Percentiles rank a stretch among this genome's conserved stretches.
phyloP scores from a whole-genome alignment of 2,329 filamentous ascomycete species.

The Falciphora oryzae region DNA sequence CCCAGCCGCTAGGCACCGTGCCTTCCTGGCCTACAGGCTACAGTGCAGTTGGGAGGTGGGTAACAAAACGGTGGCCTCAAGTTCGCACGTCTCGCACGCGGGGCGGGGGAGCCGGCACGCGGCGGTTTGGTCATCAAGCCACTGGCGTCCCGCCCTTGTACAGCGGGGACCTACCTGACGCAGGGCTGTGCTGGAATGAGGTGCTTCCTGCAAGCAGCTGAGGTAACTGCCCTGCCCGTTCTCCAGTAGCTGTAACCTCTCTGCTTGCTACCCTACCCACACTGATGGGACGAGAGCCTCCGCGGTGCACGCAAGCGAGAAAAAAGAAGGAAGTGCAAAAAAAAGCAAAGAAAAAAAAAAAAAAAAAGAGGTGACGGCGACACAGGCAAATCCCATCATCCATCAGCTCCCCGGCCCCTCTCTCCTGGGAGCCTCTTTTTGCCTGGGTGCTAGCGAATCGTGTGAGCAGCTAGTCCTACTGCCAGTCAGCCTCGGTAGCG shows the following conservation, averaged over 20 bases:
- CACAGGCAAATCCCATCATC: neutral
- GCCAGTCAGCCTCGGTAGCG: too few species aligned
- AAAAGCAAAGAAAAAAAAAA: neutral
- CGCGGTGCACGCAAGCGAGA: neutral
- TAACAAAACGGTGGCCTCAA: neutral
- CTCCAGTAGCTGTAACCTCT: too few species aligned
- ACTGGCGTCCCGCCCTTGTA: neutral
- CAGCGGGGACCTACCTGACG: neutral
- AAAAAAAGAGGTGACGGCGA: neutral
- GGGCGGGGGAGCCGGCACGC: neutral
- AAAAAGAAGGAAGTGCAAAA: neutral
- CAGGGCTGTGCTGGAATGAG: neutral
- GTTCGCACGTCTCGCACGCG: neutral
- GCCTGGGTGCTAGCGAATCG: neutral
- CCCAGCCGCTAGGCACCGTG: neutral
- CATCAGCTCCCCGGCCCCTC: neutral
- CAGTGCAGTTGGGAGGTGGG: neutral
- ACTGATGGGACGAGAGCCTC: neutral
- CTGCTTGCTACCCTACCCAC: neutral
- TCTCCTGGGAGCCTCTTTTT: neutral
- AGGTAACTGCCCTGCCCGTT: neutral
- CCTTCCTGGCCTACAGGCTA: neutral
- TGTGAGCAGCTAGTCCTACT: too few species aligned
- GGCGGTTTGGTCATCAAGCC: neutral
- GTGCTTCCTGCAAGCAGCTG: neutral